Base-by-base conservation (phyloP, 83 land plant genomes). In the Picea engelmannii region DNA sequence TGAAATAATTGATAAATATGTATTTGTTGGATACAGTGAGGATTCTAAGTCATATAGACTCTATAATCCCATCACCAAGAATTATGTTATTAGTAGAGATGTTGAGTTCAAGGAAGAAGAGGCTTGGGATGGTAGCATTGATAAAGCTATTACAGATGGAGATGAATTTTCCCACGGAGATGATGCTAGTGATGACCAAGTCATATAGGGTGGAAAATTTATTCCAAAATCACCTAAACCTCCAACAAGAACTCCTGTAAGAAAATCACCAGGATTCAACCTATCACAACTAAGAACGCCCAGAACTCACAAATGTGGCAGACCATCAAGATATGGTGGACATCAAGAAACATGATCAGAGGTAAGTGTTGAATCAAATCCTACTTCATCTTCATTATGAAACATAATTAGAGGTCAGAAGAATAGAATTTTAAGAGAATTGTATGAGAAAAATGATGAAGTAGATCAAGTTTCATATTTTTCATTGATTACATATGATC, bases 1-100 rank as follows among this genome's bases (percentile, higher is more conserved):
- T 58, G 62, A 68, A 79, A 83, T 2, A 70, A 58, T 82, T 4
- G 66, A 70, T n/a, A 73, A 67, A 17, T 82, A 82, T 55, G 25
- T 88, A 6, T 59, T 88, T 4, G 2, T 88, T 15, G 85, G 83
- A 18, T 82, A 86, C 65, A 82, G 74, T 83, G 76, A 81, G 5
- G n/a, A 62, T 10, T 78, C 86, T 15, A 85, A 42, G 84, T 5
- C 79, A 12, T 84, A 84, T 18, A 81, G 67, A 18, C 15, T 86
- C 0, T 89, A 79, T 79, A 80, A 84, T 79, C 82, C 88, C 21
- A 49, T 68, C 12, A 60, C 80, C 3, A 83, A 80, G 27, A 89
- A 84, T 31, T 70, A 81, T 0, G 18, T 83, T 0, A 81, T 82
- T 1, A 83, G 80, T 9, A 77, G 82, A 62, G 90, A 89, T 79